Evolutionary conservation across 2,329 filamentous ascomycete species (phyloP).

Genomic region (Clonostachys solani): DNA sequence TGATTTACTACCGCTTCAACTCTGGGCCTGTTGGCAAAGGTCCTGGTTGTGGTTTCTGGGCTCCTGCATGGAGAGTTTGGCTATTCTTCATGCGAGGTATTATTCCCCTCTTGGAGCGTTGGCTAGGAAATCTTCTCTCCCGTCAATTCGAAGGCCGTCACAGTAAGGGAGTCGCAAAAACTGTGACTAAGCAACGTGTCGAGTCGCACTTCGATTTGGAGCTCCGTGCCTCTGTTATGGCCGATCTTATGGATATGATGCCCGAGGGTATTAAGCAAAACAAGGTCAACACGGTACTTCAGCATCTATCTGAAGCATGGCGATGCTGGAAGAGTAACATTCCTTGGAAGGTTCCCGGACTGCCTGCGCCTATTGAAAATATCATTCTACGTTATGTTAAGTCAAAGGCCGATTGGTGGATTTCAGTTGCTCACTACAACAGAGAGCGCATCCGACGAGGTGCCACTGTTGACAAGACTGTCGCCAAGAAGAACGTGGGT

Average conservation of each 20-base stretch:
- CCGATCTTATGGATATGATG: slow-evolving; percentile 99
- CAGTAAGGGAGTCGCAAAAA: slow-evolving; percentile 98
- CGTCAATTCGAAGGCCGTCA: slow-evolving; percentile 98
- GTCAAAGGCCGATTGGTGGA: slow-evolving; percentile 99
- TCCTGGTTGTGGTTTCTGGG: slow-evolving; percentile 98
- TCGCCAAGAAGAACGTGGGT: slow-evolving; percentile 98
- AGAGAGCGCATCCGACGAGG: slow-evolving; percentile 93
- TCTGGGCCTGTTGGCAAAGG: slow-evolving; percentile 95
- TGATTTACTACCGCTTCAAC: slow-evolving; percentile 99
- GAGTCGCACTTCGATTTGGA: slow-evolving; percentile 98
- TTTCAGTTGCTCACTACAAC: slow-evolving; percentile 98
- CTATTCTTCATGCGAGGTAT: slow-evolving; percentile 99
- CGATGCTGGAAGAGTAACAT: slow-evolving; percentile 99
- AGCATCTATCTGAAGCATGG: slow-evolving; percentile 97
- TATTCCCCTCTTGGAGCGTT: slow-evolving; percentile 91
- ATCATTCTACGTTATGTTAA: slow-evolving; percentile 98
- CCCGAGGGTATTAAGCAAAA: slow-evolving; percentile 99
- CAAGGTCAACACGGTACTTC: slow-evolving; percentile 96
- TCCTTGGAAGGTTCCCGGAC: slow-evolving; percentile 96
- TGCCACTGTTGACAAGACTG: slow-evolving; percentile 97
- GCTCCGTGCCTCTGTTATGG: slow-evolving; percentile 96
- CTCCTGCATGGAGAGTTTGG: slow-evolving; percentile 97
- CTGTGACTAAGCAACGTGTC: slow-evolving; percentile 97
- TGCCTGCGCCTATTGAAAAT: slow-evolving; percentile 96
- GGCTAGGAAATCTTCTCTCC: slow-evolving; percentile 94